phyloP scores from a whole-genome alignment of 352 stramenopile genomes.

The Elongisporangium anandrum region DNA sequence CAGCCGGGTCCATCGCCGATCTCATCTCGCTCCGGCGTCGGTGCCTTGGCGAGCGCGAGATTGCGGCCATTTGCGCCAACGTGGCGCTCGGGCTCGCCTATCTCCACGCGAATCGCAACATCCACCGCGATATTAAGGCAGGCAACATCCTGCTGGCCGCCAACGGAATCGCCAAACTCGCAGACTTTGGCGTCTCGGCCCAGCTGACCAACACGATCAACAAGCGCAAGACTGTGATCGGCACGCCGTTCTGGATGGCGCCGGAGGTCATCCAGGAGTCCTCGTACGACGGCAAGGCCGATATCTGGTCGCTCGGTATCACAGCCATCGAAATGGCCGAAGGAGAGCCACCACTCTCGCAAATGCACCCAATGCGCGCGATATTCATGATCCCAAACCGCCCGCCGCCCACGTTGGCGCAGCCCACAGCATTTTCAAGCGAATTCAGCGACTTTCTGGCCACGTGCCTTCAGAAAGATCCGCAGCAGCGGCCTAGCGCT shows the following conservation, averaged over 20 bases:
- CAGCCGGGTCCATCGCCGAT: slow-evolving; percentile 79
- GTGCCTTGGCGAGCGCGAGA: slow-evolving; percentile 57
- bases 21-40: slow-evolving; percentile 55
- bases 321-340: slow-evolving; percentile 89
- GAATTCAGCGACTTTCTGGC: slow-evolving; percentile 59
- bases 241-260: slow-evolving; percentile 91
- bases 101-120: slow-evolving; percentile 70
- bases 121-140: slow-evolving; percentile 89
- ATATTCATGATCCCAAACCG: slow-evolving; percentile 80
- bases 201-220: slow-evolving; percentile 88
- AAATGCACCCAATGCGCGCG: slow-evolving; percentile 86
- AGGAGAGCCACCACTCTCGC: slow-evolving; percentile 73
- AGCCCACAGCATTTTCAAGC: slow-evolving; percentile 33
- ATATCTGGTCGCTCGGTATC: slow-evolving; percentile 85
- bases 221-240: slow-evolving; percentile 89
- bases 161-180: slow-evolving; percentile 74
- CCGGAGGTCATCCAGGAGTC: slow-evolving; percentile 89
- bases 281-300: slow-evolving; percentile 78
- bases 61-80: slow-evolving; percentile 69
- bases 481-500: slow-evolving; percentile 37
- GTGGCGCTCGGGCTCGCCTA: slow-evolving; percentile 71
- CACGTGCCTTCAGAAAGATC: slow-evolving; percentile 65
- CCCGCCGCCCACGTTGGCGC: slow-evolving; percentile 41
- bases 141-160: slow-evolving; percentile 78
- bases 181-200: slow-evolving; percentile 89